Evolutionary conservation across 2,329 filamentous ascomycete genomes (phyloP).

Genomic region (Phyllosticta citriasiana): DNA sequence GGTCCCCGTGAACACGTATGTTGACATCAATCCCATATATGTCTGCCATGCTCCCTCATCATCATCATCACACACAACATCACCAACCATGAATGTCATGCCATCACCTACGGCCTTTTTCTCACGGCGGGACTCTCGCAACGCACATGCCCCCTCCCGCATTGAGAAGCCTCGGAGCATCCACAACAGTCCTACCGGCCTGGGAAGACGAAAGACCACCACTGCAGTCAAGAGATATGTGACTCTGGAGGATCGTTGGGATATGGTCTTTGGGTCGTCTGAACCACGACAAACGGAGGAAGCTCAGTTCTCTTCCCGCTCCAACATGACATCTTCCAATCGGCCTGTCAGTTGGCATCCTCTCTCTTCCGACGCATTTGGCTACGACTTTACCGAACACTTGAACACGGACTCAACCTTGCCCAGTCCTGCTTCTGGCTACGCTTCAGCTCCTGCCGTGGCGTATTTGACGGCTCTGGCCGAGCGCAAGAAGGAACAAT

Average conservation of each 20-base stretch:
- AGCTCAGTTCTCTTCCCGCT: neutral
- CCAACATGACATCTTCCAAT: constrained; percentile 2
- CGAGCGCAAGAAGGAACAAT: constrained; percentile 4
- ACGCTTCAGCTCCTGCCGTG: constrained; percentile 4
- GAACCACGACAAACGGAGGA: constrained; percentile 1
- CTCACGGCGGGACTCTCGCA: constrained; percentile 22
- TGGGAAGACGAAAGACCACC: constrained; percentile 28
- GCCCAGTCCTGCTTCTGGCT: constrained; percentile 8
- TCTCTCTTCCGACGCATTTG: constrained; percentile 40
- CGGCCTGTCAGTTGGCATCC: constrained; percentile 72
- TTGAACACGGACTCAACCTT: constrained; percentile 3
- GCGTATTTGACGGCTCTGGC: constrained; percentile 9
- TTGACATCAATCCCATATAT: constrained; percentile 10
- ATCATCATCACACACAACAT: constrained; percentile 7
- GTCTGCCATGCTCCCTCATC: neutral
- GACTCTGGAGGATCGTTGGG: constrained; percentile 31
- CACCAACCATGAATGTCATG: constrained; percentile 18
- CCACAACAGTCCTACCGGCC: constrained; percentile 27
- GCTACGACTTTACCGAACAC: constrained; percentile 4
- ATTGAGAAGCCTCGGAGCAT: constrained; percentile 31
- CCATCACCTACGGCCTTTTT: constrained; percentile 12
- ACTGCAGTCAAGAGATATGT: constrained; percentile 29
- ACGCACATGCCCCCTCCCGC: constrained; percentile 21
- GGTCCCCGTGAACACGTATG: constrained; percentile 8
- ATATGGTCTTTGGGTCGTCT: constrained; percentile 29